Percentiles rank a stretch among this genome's conserved stretches.
Evolutionary conservation across 208 protist species (phyloP).

Genomic region (Blechomonas ayalai): DNA sequence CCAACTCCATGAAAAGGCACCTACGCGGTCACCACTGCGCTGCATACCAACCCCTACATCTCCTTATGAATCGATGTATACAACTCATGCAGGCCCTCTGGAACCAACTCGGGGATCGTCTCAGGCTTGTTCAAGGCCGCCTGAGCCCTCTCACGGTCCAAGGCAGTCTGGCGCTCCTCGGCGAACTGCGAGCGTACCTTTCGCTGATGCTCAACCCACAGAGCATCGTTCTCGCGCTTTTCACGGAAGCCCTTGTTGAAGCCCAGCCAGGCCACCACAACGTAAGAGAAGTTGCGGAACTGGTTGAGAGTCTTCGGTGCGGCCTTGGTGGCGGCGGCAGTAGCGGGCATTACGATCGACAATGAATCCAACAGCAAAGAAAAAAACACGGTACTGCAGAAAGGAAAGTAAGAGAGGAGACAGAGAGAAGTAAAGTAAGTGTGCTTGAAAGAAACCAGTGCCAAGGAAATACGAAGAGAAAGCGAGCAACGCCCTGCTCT

Average conservation of each 20-base stretch:
- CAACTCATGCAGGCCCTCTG: constrained; percentile 52
- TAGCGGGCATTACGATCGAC: constrained; percentile 12
- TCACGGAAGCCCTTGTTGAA: constrained; percentile 72
- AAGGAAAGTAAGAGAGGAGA: constrained; percentile 4
- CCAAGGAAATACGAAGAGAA: not conserved
- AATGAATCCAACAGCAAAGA: constrained; percentile 4
- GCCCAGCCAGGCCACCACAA: constrained; percentile 73
- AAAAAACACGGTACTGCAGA: constrained; percentile 2
- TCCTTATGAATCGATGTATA: constrained; percentile 66
- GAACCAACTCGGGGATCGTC: constrained; percentile 43
- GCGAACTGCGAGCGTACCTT: constrained; percentile 53
- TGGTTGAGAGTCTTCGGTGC: constrained; percentile 83
- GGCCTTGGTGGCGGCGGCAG: constrained; percentile 51
- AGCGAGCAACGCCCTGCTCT: not conserved
- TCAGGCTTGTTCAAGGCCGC: constrained; percentile 9
- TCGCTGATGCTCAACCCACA: constrained; percentile 68
- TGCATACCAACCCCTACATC: too few relatives aligned
- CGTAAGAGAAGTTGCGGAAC: constrained; percentile 79
- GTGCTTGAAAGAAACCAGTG: not conserved
- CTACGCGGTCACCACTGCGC: too few relatives aligned
- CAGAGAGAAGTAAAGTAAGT: constrained; percentile 1
- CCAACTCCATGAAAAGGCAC: too few relatives aligned
- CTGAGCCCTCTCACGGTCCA: constrained; percentile 22
- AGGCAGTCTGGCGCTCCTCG: constrained; percentile 43
- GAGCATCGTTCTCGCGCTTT: constrained; percentile 71